Conservation (phyloP, 768 basidiomycete species). For the Tylopilus intermedius region DNA sequence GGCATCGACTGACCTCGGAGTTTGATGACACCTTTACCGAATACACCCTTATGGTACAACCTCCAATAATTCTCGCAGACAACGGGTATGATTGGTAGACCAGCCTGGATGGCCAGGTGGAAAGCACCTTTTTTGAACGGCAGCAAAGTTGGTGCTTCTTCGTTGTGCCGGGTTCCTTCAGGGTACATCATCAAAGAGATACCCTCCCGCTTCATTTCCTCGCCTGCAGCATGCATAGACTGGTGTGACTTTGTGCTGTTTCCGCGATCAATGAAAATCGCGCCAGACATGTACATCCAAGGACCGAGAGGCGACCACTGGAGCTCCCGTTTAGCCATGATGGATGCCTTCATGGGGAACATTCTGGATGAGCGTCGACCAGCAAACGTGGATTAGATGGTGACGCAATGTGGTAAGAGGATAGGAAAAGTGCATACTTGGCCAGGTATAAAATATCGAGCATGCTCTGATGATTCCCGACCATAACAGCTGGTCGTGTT, state of each 20-base stretch:
- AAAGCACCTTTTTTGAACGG: constrained; percentile 99
- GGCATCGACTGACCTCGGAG: constrained; percentile 54
- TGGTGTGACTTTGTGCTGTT: constrained; percentile 69
- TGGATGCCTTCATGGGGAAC: constrained; percentile 76
- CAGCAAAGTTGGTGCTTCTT: constrained; percentile 59
- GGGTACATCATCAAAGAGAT: constrained; percentile 93
- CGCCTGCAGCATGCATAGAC: constrained; percentile 72
- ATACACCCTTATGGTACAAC: constrained; percentile 72
- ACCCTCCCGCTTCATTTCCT: constrained; percentile 64
- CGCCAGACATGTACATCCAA: constrained; percentile 84
- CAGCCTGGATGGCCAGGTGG: constrained; percentile 88
- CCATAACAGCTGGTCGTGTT: constrained; percentile 66
- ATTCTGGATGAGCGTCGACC: constrained; percentile 42
- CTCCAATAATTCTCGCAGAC: constrained; percentile 92
- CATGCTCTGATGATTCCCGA: constrained; percentile 93
- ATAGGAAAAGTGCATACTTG: constrained; percentile 45
- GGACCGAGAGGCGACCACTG: constrained; percentile 86
- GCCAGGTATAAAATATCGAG: constrained; percentile 81
- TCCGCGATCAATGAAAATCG: constrained; percentile 87
- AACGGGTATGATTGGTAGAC: constrained; percentile 87
- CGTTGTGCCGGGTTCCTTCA: constrained; percentile 85
- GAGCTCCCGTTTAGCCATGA: constrained; percentile 91
- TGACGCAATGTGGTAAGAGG: constrained; percentile 4
- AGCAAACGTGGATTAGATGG: constrained; percentile 2
- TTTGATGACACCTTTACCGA: constrained; percentile 71